A percentile compares a stretch with the other conserved stretches of the same genome.
These are phyloP conservation scores for Lepraria neglecta DNA, from an alignment of 495 filamentous ascomycete species.

Conservation along the genomic window DNA sequence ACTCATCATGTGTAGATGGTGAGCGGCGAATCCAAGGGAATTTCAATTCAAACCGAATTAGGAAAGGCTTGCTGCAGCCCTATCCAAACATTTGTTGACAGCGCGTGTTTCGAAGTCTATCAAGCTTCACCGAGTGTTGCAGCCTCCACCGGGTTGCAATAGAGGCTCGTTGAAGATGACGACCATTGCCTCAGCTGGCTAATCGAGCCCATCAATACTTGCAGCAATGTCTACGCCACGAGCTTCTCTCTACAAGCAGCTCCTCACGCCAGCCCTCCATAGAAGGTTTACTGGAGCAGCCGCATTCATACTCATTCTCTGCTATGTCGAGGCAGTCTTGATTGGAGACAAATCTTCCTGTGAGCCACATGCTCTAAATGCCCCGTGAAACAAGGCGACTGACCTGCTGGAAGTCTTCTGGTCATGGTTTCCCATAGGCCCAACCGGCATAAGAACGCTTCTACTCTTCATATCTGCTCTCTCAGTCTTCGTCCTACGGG, in stretches of 20 bases:
- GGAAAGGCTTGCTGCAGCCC: neutral
- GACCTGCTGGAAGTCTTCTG: slow-evolving; percentile 56
- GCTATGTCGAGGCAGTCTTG: slow-evolving; percentile 66
- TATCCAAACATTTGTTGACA: slow-evolving; percentile 11
- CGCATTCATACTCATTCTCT: slow-evolving; percentile 55
- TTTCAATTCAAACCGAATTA: neutral
- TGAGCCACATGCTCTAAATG: slow-evolving; percentile 38
- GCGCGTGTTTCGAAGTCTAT: neutral
- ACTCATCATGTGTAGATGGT: too few species aligned
- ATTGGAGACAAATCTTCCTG: slow-evolving; percentile 65
- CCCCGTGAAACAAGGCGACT: slow-evolving; percentile 2
- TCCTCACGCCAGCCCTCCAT: slow-evolving; percentile 83
- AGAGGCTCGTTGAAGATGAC: neutral
- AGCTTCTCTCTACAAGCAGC: slow-evolving; percentile 70
- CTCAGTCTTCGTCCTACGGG: slow-evolving; percentile 72
- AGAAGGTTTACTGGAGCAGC: slow-evolving; percentile 75
- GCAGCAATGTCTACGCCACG: slow-evolving; percentile 40
- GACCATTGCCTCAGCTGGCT: neutral
- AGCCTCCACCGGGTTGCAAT: neutral
- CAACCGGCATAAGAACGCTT: slow-evolving; percentile 63
- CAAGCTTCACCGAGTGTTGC: neutral
- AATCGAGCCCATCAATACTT: neutral
- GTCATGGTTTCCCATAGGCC: slow-evolving; percentile 79
- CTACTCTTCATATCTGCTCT: slow-evolving; percentile 62
- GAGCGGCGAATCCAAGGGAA: too few species aligned